Conservation (phyloP, 352 stramenopile genomes). For the Globisporangium ultimum region DNA sequence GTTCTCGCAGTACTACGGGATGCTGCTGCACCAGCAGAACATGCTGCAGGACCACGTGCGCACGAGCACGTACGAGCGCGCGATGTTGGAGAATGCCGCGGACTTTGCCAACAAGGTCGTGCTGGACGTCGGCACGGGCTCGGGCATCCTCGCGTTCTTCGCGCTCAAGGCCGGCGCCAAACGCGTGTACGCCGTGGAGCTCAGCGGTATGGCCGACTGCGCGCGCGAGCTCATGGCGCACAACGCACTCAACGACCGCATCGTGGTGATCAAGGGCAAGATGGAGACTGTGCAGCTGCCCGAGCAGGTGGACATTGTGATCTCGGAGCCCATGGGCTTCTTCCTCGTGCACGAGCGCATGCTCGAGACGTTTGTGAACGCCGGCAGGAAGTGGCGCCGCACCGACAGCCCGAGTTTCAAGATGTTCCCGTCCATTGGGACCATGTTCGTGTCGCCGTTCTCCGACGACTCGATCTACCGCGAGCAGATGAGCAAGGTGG, state of each 20-base stretch:
- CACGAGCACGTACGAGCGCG: slow-evolving; percentile 98
- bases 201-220: slow-evolving; percentile 98
- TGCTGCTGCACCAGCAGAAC: slow-evolving; percentile 99
- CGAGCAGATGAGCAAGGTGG: slow-evolving; percentile 90
- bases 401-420: slow-evolving; percentile 46
- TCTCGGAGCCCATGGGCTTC: slow-evolving; percentile 99
- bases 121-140: slow-evolving; percentile 98
- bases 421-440: slow-evolving; percentile 98
- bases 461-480: slow-evolving; percentile 92
- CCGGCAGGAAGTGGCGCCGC: slow-evolving; percentile 94
- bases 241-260: slow-evolving; percentile 95
- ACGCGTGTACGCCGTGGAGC: slow-evolving; percentile 94
- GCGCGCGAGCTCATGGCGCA: slow-evolving; percentile 91
- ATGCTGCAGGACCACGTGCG: slow-evolving; percentile 99
- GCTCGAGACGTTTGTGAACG: slow-evolving; percentile 97
- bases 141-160: slow-evolving; percentile 99
- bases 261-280: slow-evolving; percentile 97
- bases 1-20: slow-evolving; percentile 94
- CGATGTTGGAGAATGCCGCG: slow-evolving; percentile 95
- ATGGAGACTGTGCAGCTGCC: slow-evolving; percentile 97
- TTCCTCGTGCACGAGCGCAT: slow-evolving; percentile 99
- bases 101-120: slow-evolving; percentile 98
- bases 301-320: slow-evolving; percentile 97
- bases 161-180: slow-evolving; percentile 95
- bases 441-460: slow-evolving; percentile 97